phyloP scores from a whole-genome alignment of 2,329 filamentous ascomycete species.

The Magnaporthales sp. region DNA sequence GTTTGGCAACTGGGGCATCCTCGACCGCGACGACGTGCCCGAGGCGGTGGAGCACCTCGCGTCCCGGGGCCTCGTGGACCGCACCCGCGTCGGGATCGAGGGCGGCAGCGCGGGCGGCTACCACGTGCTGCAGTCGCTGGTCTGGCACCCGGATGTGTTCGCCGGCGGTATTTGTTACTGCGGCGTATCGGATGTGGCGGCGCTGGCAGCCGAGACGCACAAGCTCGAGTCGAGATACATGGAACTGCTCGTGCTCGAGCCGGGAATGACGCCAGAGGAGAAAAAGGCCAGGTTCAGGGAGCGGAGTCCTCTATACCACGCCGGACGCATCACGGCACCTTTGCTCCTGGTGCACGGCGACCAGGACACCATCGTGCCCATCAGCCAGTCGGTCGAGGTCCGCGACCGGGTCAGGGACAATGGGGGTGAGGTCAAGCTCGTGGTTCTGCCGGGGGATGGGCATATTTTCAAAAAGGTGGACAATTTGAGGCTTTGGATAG shows the following conservation, averaged over 20 bases:
- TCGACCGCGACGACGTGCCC: slow-evolving; percentile 41
- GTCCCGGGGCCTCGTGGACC: slow-evolving; percentile 12
- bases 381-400: slow-evolving; percentile 47
- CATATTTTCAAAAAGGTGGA: slow-evolving; percentile 36
- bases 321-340: slow-evolving; percentile 36
- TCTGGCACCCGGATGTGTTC: slow-evolving; percentile 35
- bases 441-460: slow-evolving; percentile 40
- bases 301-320: slow-evolving; percentile 39
- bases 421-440: slow-evolving; percentile 31
- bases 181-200: slow-evolving; percentile 41
- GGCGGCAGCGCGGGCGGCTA: slow-evolving; percentile 46
- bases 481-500: slow-evolving; percentile 28
- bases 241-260: slow-evolving; percentile 30
- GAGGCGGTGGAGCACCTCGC: slow-evolving; percentile 35
- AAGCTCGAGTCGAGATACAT: slow-evolving; percentile 48
- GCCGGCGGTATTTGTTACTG: slow-evolving; percentile 39
- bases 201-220: slow-evolving; percentile 37
- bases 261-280: slow-evolving; percentile 26
- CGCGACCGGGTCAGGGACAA: slow-evolving; percentile 32
- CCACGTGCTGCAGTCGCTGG: slow-evolving; percentile 38
- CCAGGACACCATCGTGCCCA: slow-evolving; percentile 47
- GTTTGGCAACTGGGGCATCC: slow-evolving; percentile 37
- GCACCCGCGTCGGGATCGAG: slow-evolving; percentile 8
- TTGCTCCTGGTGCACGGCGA: slow-evolving; percentile 48
- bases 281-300: slow-evolving; percentile 34